A percentile compares a stretch with the other conserved stretches of the same genome.
Evolutionary conservation across 352 stramenopile genomes (phyloP).

Genomic region (Thalassiosira sp.): DNA sequence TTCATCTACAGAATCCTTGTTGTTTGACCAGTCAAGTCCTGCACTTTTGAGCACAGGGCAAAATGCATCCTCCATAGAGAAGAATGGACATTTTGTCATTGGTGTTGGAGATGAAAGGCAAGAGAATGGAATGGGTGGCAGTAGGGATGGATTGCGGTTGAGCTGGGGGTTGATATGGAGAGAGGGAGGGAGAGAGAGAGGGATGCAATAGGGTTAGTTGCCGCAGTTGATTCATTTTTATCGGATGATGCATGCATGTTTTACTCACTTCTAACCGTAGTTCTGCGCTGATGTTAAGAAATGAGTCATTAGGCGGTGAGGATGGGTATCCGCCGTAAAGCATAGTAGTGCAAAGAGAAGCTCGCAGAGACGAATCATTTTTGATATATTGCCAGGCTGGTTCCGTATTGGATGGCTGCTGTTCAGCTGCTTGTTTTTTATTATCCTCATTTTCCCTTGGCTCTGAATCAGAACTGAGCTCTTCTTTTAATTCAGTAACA

Average conservation of each 20-base stretch:
- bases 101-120: conserved; percentile 23
- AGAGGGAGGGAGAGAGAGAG: too few species aligned
- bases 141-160: conserved; percentile 30
- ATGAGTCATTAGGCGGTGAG: conserved; percentile 27
- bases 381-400: conserved; percentile 56
- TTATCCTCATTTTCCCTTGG: conserved; percentile 9
- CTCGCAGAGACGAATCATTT: conserved; percentile 58
- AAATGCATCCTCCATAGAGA: conserved; percentile 55
- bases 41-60: conserved; percentile 26
- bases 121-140: conserved; percentile 27
- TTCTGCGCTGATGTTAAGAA: conserved; percentile 44
- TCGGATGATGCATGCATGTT: too few species aligned
- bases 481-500: conserved; percentile 20
- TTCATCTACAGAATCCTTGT: conserved; percentile 45
- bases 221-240: too few species aligned
- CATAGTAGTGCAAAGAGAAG: conserved; percentile 59
- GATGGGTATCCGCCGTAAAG: conserved; percentile 68
- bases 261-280: conserved; percentile 44
- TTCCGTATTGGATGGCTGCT: conserved; percentile 6
- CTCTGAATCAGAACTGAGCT: background rate
- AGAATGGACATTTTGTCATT: conserved; percentile 40
- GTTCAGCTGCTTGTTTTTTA: conserved; percentile 16
- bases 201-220: too few species aligned
- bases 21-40: conserved; percentile 43
- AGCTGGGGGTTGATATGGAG: too few species aligned